A percentile compares a stretch with the other conserved stretches of the same genome.
Evolutionary conservation across 1,139 yeast species (phyloP).

Genomic region (Blastobotrys aristatus): DNA sequence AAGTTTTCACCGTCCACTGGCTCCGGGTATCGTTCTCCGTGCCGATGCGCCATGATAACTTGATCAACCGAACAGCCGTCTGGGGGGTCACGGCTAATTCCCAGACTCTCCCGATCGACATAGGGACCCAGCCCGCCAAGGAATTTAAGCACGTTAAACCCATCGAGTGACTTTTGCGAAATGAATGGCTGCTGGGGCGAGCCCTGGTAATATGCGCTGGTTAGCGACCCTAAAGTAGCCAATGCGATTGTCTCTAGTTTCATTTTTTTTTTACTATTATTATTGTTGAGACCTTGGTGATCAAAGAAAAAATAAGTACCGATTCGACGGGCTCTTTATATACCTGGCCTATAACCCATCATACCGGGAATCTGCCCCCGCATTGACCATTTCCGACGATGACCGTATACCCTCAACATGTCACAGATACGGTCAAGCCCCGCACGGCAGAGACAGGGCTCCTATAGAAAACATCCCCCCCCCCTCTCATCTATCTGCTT

Average conservation of each 20-base stretch:
- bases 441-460: too few relatives aligned
- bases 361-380: too few relatives aligned
- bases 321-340: too few relatives aligned
- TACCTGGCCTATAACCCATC: too few relatives aligned
- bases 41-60: slow-evolving; percentile 60
- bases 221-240: not conserved
- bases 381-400: too few relatives aligned
- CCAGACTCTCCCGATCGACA: slow-evolving; percentile 20
- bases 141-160: slow-evolving; percentile 2
- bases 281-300: not conserved
- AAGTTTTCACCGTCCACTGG: slow-evolving; percentile 4
- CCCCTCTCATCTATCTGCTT: too few relatives aligned
- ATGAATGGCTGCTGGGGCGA: slow-evolving; percentile 1
- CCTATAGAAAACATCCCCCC: too few relatives aligned
- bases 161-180: not conserved
- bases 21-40: slow-evolving; percentile 68
- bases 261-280: not conserved
- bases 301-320: not conserved
- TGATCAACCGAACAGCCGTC: slow-evolving; percentile 53
- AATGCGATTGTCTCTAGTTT: not conserved
- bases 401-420: too few relatives aligned
- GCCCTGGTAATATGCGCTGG: not conserved
- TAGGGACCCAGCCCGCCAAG: slow-evolving; percentile 15
- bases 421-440: too few relatives aligned
- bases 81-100: slow-evolving; percentile 44